Conservation (phyloP, 2,329 filamentous ascomycete genomes). For the Beauveria bassiana region DNA sequence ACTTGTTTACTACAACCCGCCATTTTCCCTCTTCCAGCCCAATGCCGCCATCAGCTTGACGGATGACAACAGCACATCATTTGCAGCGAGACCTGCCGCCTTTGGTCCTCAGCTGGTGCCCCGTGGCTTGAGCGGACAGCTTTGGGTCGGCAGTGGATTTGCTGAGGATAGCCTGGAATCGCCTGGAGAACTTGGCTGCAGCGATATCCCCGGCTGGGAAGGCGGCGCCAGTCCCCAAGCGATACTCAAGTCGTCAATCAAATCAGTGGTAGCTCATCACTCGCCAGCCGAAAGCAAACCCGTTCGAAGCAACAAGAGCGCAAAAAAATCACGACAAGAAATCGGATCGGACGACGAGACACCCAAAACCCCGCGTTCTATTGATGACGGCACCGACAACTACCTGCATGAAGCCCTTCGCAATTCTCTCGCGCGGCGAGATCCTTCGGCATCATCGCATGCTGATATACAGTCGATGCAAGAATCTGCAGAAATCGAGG, state of each 20-base stretch:
- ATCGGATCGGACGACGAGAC: not conserved
- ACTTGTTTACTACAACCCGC: slow-evolving; percentile 63
- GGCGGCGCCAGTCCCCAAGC: slow-evolving; percentile 35
- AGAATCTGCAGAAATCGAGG: slow-evolving; percentile 84
- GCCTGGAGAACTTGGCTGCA: slow-evolving; percentile 87
- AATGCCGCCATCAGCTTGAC: slow-evolving; percentile 94
- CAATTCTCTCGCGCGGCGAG: slow-evolving; percentile 24
- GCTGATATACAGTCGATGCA: slow-evolving; percentile 89
- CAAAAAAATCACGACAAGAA: not conserved
- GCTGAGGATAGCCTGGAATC: slow-evolving; percentile 65
- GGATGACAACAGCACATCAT: slow-evolving; percentile 97
- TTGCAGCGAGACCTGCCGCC: slow-evolving; percentile 83
- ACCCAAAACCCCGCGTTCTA: slow-evolving; percentile 10
- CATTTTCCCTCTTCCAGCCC: slow-evolving; percentile 85
- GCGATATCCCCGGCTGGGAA: slow-evolving; percentile 85
- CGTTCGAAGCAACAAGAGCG: not conserved
- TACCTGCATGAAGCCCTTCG: slow-evolving; percentile 57
- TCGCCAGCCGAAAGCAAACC: not conserved
- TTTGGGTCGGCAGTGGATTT: slow-evolving; percentile 93
- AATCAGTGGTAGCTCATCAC: not conserved
- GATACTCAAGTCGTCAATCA: slow-evolving; percentile 12
- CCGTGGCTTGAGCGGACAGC: slow-evolving; percentile 73
- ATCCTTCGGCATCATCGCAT: slow-evolving; percentile 44
- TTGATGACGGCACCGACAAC: slow-evolving; percentile 77
- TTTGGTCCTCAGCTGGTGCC: slow-evolving; percentile 76